phyloP scores from a whole-genome alignment of 345 rosid genomes.

The Barbarea vulgaris region DNA sequence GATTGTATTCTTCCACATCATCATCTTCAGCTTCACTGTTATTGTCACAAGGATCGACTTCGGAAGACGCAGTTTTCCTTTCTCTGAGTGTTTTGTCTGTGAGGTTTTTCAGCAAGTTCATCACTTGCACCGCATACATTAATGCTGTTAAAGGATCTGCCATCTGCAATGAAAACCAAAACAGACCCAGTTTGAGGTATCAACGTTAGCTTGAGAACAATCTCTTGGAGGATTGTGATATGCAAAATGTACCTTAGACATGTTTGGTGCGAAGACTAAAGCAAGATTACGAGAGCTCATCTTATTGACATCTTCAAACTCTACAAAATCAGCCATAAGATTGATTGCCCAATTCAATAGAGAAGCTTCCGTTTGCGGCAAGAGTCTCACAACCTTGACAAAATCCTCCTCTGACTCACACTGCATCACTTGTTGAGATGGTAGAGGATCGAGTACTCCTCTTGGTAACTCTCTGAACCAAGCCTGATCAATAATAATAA shows the following conservation, averaged over 20 bases:
- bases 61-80: constrained; percentile 47
- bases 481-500: constrained; percentile 51
- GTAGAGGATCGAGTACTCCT: constrained; percentile 74
- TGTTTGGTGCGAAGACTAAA: constrained; percentile 93
- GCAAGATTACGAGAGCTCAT: constrained; percentile 92
- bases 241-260: constrained; percentile 62
- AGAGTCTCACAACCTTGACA: constrained; percentile 65
- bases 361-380: constrained; percentile 81
- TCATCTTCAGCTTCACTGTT: constrained; percentile 29
- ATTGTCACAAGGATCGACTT: constrained; percentile 50
- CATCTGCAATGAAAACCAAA: constrained; percentile 61
- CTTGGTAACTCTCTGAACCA: constrained; percentile 95
- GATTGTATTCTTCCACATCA: constrained; percentile 10
- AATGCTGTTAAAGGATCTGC: constrained; percentile 86
- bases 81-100: constrained; percentile 56
- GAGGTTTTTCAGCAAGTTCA: constrained; percentile 85
- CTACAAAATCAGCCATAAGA: constrained; percentile 84
- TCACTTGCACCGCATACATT: constrained; percentile 93
- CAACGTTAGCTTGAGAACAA: neutral
- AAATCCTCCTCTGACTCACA: constrained; percentile 83
- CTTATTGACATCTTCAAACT: constrained; percentile 76
- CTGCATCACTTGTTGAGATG: constrained; percentile 81
- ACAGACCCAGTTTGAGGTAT: neutral
- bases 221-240: neutral
- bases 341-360: constrained; percentile 79